Evolutionary conservation across 768 basidiomycete genomes (phyloP), one percentile per base, ranked within the genome.

Genomic region (Rhodotorula babjevae): DNA sequence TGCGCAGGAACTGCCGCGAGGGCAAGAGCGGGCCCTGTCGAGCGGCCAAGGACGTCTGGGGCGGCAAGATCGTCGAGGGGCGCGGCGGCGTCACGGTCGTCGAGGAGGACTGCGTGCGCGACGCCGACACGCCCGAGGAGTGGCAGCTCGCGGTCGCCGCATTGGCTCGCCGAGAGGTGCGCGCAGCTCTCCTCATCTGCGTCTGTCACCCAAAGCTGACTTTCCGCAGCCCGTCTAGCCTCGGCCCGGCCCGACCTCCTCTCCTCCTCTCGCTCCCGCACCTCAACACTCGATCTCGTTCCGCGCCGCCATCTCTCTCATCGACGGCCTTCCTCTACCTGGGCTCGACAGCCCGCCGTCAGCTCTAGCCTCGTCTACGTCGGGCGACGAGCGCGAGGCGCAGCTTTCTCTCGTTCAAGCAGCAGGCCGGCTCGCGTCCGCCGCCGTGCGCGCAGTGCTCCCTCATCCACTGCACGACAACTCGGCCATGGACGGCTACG

Each of bases 121-220:
- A 77, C 42, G 68, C 76, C 55, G 73, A 77, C 67, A 75, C 71
- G 47, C 68, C 68, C 36, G 74, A 77, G 23, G 76, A 77, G 53
- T 77, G 76, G 76, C 62, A 67, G 12, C 25, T 33, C 31, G 64
- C 64, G 25, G 18, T 63, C n/a, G 63, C 33, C 12, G 33, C 52
- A 9, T 36, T 63, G 6, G 31, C 47, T 21, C n/a, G 7, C 14
- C 12, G 0, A 25, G 27, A 63, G 63, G 63, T 63, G 63, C 25
- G 61, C n/a, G n/a, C n/a, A n/a, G n/a, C n/a, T n/a, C n/a, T 36
- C 33, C 7, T 11, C 19, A 2, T 40, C 29, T 9, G 29, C 8
- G 21, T 25, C 49, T 25, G 21, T 8, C 23, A 21, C 23, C 11
- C 7, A 21, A 8, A 6, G 49, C 49, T 21, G 8, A 23, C 11